A percentile compares a stretch with the other conserved stretches of the same genome.
These are phyloP conservation scores for Saccharata proteae DNA, from an alignment of 2,329 filamentous ascomycete species.

Conservation along the genomic window DNA sequence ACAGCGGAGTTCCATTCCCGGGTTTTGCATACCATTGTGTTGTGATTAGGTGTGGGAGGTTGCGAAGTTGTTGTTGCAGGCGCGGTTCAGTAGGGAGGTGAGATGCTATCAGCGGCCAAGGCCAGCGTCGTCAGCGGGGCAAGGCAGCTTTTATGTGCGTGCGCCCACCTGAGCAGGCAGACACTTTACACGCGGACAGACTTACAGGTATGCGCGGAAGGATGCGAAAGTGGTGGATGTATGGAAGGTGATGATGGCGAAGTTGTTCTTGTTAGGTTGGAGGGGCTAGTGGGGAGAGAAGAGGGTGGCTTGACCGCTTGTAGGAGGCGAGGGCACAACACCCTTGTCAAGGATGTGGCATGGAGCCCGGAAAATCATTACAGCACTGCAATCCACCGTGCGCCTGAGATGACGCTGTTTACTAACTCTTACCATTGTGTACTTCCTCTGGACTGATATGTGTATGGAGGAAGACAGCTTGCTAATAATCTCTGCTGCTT, in stretches of 20 bases:
- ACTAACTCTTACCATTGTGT: too few species aligned
- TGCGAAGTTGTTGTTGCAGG: conserved; percentile 3
- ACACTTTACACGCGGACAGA: background rate
- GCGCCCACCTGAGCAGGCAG: background rate
- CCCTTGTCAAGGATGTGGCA: too few species aligned
- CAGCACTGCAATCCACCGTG: too few species aligned
- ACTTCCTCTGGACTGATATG: too few species aligned
- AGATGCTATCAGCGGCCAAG: conserved; percentile 10
- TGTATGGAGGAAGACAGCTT: too few species aligned
- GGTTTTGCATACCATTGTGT: conserved; percentile 8
- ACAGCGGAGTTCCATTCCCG: background rate
- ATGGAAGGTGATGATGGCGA: too few species aligned
- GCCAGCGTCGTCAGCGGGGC: conserved; percentile 23
- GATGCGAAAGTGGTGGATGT: conserved; percentile 2
- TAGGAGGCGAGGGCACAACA: too few species aligned
- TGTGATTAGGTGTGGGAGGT: conserved; percentile 1
- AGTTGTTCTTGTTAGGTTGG: too few species aligned
- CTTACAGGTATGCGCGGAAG: conserved; percentile 6
- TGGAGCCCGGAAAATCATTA: too few species aligned
- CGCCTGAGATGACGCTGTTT: too few species aligned
- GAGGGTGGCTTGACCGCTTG: too few species aligned
- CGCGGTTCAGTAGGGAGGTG: background rate
- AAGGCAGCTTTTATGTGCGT: background rate
- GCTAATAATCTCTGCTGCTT: too few species aligned
- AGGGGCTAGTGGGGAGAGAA: conserved; percentile 2